Conservation (phyloP, 805 yeast species). For the Saccharomycopsis schoenii region DNA sequence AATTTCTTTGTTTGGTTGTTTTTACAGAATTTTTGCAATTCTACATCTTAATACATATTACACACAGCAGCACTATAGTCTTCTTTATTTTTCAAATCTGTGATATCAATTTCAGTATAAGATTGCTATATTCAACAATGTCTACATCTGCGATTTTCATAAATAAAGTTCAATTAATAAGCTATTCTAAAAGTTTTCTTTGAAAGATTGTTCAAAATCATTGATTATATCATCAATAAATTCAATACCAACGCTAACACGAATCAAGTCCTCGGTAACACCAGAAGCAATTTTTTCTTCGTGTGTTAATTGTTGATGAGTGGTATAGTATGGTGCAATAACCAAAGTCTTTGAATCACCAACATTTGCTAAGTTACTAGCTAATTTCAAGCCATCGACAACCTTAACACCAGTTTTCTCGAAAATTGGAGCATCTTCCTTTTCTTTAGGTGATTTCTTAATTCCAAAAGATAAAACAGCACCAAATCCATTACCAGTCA, state of each 20-base stretch:
- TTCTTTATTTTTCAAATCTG: too few relatives aligned
- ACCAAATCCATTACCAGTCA: slow-evolving; percentile 64
- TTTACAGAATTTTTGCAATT: too few relatives aligned
- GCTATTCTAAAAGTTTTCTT: not conserved
- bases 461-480: slow-evolving; percentile 87
- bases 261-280: slow-evolving; percentile 78
- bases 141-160: too few relatives aligned
- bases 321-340: slow-evolving; percentile 92
- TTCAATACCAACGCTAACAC: slow-evolving; percentile 89
- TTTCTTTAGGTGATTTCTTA: slow-evolving; percentile 38
- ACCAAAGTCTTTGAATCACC: slow-evolving; percentile 95
- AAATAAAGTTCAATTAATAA: too few relatives aligned
- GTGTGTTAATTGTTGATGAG: slow-evolving; percentile 83
- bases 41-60: too few relatives aligned
- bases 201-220: slow-evolving; percentile 79
- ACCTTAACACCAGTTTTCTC: slow-evolving; percentile 71
- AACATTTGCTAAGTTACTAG: slow-evolving; percentile 90
- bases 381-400: slow-evolving; percentile 74
- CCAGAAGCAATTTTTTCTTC: slow-evolving; percentile 78
- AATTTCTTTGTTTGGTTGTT: too few relatives aligned
- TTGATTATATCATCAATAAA: slow-evolving; percentile 82
- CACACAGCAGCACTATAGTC: too few relatives aligned
- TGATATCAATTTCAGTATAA: too few relatives aligned
- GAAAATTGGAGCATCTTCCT: slow-evolving; percentile 47
- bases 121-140: too few relatives aligned